Conservation (phyloP, 768 basidiomycete genomes). For the Pulveroboletus sp. region DNA sequence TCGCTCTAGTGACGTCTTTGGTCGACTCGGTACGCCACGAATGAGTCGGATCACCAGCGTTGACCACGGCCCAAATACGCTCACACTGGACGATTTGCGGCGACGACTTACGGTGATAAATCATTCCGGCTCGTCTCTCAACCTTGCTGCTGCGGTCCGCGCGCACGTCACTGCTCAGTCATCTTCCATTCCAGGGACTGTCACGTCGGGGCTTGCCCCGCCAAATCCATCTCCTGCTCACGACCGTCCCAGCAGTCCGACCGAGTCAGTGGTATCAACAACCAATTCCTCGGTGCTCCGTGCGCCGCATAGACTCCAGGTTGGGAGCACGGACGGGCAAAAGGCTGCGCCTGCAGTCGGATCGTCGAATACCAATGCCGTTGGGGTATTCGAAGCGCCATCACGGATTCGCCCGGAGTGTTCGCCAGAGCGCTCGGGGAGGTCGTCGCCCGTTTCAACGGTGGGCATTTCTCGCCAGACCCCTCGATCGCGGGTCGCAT, state of each 20-base stretch:
- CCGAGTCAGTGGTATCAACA: conserved; percentile 75
- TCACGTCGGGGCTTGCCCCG: conserved; percentile 19
- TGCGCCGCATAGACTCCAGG: conserved; percentile 56
- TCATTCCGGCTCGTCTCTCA: conserved; percentile 61
- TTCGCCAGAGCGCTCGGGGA: conserved; percentile 69
- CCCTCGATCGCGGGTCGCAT: conserved; percentile 44
- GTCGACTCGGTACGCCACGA: conserved; percentile 49
- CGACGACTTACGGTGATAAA: conserved; percentile 73
- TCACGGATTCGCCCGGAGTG: conserved; percentile 60
- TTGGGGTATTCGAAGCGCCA: conserved; percentile 77
- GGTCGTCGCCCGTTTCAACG: conserved; percentile 70
- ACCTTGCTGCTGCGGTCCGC: conserved; percentile 39
- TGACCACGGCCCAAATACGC: conserved; percentile 43
- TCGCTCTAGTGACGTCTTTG: conserved; percentile 36
- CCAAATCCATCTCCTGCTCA: conserved; percentile 17
- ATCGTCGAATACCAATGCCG: conserved; percentile 77
- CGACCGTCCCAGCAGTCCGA: conserved; percentile 72
- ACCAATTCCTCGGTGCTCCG: conserved; percentile 60
- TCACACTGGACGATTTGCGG: conserved; percentile 75
- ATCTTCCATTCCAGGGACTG: conserved; percentile 6
- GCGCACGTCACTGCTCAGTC: conserved; percentile 27
- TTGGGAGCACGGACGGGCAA: conserved; percentile 68
- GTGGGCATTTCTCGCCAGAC: conserved; percentile 50
- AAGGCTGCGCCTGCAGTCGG: conserved; percentile 91
- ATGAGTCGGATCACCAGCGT: conserved; percentile 44